phyloP scores from a whole-genome alignment of 768 basidiomycete genomes.

The Pleurotus tuoliensis region DNA sequence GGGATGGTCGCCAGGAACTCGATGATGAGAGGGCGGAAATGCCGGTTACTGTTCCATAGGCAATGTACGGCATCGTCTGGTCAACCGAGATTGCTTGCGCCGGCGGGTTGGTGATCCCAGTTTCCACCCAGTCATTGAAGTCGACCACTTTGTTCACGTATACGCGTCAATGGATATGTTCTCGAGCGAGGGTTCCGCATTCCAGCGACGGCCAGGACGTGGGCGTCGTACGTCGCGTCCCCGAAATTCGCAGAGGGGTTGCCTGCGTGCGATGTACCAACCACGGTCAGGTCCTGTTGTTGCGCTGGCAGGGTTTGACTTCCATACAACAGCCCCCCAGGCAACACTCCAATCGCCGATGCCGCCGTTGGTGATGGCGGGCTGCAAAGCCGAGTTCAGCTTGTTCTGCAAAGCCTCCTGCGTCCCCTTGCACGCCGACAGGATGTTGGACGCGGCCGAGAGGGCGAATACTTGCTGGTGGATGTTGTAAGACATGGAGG shows the following conservation, averaged over 20 bases:
- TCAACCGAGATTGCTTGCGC: background rate
- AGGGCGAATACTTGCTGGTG: background rate
- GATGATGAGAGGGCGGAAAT: background rate
- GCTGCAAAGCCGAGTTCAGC: background rate
- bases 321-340: background rate
- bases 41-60: background rate
- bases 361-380: background rate
- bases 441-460: background rate
- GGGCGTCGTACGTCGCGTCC: background rate
- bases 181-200: background rate
- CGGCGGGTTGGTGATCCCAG: background rate
- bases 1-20: background rate
- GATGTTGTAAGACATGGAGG: background rate
- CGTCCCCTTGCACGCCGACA: background rate
- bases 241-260: conserved; percentile 1
- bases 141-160: background rate
- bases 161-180: background rate
- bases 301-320: background rate
- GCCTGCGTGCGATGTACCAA: background rate
- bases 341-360: conserved; percentile 1
- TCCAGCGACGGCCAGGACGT: conserved; percentile 4
- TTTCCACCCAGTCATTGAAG: conserved; percentile 1
- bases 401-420: background rate
- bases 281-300: background rate
- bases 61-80: background rate